Evolutionary conservation across 1,284 basidiomycete species (phyloP).

Genomic region (Pisolithus thermaeus): DNA sequence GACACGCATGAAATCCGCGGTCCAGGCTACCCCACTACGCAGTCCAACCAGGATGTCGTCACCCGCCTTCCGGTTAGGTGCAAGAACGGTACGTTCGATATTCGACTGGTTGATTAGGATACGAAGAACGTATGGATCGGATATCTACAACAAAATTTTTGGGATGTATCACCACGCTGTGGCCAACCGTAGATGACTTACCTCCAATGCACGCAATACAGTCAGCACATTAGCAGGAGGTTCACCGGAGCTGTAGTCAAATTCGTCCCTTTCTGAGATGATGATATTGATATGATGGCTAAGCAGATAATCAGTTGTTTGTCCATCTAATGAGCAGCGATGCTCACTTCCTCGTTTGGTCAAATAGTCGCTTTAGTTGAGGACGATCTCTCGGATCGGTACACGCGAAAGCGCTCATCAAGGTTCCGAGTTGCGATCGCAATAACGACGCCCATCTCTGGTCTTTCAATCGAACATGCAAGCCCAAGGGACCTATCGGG

Average conservation of each 20-base stretch:
- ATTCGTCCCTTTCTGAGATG: constrained; percentile 65
- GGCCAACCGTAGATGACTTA: constrained; percentile 30
- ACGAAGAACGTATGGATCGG: constrained; percentile 71
- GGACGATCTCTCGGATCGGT: constrained; percentile 66
- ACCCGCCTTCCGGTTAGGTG: constrained; percentile 53
- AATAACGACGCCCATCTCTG: constrained; percentile 63
- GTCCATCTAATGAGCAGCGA: not conserved
- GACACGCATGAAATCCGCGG: constrained; percentile 55
- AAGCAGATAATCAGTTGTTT: constrained; percentile 20
- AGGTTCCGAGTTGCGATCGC: constrained; percentile 55
- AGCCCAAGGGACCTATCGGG: constrained; percentile 87
- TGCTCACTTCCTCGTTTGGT: constrained; percentile 51
- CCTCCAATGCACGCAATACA: constrained; percentile 80
- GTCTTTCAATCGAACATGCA: constrained; percentile 74
- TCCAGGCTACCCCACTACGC: constrained; percentile 52
- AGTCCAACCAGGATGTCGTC: constrained; percentile 47
- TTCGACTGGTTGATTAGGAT: constrained; percentile 70
- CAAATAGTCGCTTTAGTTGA: constrained; percentile 59
- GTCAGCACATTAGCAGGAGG: constrained; percentile 59
- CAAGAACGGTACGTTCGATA: constrained; percentile 75
- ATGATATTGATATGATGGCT: constrained; percentile 47
- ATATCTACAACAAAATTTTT: constrained; percentile 46
- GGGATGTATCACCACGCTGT: not conserved
- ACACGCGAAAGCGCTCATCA: constrained; percentile 74
- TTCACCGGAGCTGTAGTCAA: constrained; percentile 71